A percentile compares a stretch with the other conserved stretches of the same genome.
phyloP scores from a whole-genome alignment of 257 asterid genomes.

The Solanum ossicruentum region DNA sequence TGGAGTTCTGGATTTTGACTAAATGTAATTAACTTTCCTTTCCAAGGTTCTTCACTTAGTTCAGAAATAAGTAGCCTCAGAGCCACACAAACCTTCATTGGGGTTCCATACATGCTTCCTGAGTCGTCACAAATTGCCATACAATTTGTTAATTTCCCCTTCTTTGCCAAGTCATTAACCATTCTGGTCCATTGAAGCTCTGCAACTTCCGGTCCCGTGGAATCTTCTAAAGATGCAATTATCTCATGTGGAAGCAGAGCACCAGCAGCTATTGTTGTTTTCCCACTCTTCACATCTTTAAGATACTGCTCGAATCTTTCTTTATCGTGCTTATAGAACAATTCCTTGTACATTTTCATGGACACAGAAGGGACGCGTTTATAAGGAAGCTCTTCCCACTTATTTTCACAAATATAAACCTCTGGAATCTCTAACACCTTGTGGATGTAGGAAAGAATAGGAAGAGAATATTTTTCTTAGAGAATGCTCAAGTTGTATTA shows the following conservation, averaged over 20 bases:
- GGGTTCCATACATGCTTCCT: not conserved
- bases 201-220: not conserved
- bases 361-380: not conserved
- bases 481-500: no score
- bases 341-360: not conserved
- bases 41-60: not conserved
- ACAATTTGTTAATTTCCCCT: not conserved
- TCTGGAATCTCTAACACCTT: not conserved
- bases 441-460: no score
- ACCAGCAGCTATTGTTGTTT: not conserved
- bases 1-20: not conserved
- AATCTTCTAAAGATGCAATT: not conserved
- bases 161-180: not conserved
- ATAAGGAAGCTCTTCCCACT: not conserved
- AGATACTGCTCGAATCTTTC: not conserved
- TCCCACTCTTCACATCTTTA: not conserved
- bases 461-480: no score
- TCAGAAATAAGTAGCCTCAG: not conserved
- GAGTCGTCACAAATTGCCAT: not conserved
- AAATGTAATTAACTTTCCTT: not conserved
- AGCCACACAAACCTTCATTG: not conserved
- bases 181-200: not conserved
- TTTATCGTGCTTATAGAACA: not conserved
- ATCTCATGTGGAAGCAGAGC: slow-evolving; percentile 1
- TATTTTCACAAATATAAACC: not conserved